Base-by-base conservation (phyloP, 1,284 basidiomycete genomes). In the Lignosus rhinocerotis region DNA sequence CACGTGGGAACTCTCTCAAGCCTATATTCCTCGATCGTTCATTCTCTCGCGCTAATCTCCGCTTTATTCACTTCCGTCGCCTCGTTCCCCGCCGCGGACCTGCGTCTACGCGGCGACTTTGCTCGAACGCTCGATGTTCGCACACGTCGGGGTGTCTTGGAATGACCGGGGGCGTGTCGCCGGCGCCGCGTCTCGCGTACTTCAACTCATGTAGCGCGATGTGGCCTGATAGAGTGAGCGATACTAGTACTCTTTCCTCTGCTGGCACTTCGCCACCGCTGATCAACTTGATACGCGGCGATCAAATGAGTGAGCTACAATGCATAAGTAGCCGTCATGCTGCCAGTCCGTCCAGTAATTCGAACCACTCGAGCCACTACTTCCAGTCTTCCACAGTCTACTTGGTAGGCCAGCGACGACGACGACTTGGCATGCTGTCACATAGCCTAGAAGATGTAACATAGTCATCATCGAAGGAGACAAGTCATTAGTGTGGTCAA, bases 1-100 rank as follows among this genome's bases (percentile, higher is more conserved):
- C 2, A 41, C 43, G 52, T 53, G 52, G 19, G 43, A 53, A 47
- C 34, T 45, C 44, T 53, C 52, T 36, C 52, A 51, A 42, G 49
- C 43, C 49, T 42, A 21, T 12, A 39, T 11, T 33, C 44, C 52
- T 53, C 52, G 52, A 53, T 53, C 52, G 10, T 16, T 12, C 16
- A 33, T 31, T 36, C 42, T 34, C 44, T 31, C 52, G 33, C 52
- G 44, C 9, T 46, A 14, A 53, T 53, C 52, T 53, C 52, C 52
- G 52, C 30, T 9, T 14, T 34, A 25, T 25, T 33, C 31, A 16
- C 42, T 44, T n/a, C 34, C 21, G 17, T 17, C 17, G 7, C n/a
- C 41, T 21, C 16, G 6, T 43, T 17, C n/a, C 41, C n/a, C 41
- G 10, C 4, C 41, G 41, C 41, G n/a, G 19, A 6, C 41, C 41